Evolutionary conservation across 2,329 filamentous ascomycete genomes (phyloP), one percentile per base, ranked within the genome.

Genomic region (Myriangium duriaei): DNA sequence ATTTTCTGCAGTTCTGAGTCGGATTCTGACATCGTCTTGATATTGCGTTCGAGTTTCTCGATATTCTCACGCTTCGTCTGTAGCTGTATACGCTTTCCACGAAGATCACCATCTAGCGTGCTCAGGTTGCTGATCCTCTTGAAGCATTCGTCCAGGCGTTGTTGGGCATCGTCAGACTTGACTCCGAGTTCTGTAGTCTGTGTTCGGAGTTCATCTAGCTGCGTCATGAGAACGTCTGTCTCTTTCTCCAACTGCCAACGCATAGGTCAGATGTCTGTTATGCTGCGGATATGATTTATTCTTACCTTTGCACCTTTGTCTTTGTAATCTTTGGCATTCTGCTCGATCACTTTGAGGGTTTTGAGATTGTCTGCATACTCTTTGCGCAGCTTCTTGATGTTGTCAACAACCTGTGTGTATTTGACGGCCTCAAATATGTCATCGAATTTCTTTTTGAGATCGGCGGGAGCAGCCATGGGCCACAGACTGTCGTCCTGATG

Each of bases 401-500:
- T 94, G 32, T 95, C 87, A 43, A 98, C 93, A 12, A 87, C 91
- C 53, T 94, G 95, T 21, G 87, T 94, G 59, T 96, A 98, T 56
- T 94, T 95, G 61, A 84, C 69, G 1, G 91, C 91, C 60, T 96
- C 91, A 49, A 98, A 98, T 9, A 98, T 98, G 55, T 94, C 85
- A 54, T 98, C 91, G 43, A 98, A 98, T 37, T 79, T 81, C 58
- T 92, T 92, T 61, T 98, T 98, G 35, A 98, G 66, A 1, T 74
- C 75, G 0, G 74, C 67, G 0, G 91, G 85, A 51, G 93, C 84
- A 54, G 85, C 92, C 70, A 98, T 78, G 0, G 91, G 91, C 91
- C 91, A 98, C 17, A 96, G 62, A 16, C 88, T 95, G 49, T 98
- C 91, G 56, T 98, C 91, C 55, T 98, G 91, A 54, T 98, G 91